Evolutionary conservation across 139 green algal genomes (phyloP).

Genomic region (Dunaliella sp.): DNA sequence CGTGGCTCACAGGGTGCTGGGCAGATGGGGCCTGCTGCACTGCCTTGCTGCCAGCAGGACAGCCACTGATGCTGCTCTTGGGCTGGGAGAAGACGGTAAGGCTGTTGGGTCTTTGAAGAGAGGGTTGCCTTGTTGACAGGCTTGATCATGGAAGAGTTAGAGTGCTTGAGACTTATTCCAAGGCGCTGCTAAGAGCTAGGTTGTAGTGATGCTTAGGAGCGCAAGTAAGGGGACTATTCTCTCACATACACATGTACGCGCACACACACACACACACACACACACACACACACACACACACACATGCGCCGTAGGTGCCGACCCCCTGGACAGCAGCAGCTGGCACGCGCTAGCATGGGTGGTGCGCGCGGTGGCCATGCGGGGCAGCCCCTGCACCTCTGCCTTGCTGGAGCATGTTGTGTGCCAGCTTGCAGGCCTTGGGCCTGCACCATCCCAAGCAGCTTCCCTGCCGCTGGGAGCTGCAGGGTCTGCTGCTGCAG

Average conservation of each 20-base stretch:
- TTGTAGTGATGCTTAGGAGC: too few species aligned
- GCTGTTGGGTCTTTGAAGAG: too few species aligned
- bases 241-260: not conserved
- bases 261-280: not conserved
- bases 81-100: too few species aligned
- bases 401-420: not conserved
- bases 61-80: too few species aligned
- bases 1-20: not conserved
- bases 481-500: too few species aligned
- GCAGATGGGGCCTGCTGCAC: not conserved
- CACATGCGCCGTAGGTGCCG: not conserved
- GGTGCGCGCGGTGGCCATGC: not conserved
- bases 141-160: too few species aligned
- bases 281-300: not conserved
- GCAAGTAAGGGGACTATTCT: too few species aligned
- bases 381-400: not conserved
- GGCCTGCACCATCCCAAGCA: not conserved
- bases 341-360: not conserved
- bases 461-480: too few species aligned
- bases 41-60: too few species aligned
- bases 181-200: too few species aligned
- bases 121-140: too few species aligned
- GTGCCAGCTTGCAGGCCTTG: not conserved
- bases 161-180: too few species aligned
- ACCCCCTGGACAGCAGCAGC: not conserved